Percentiles rank a stretch among this genome's conserved stretches.
Conservation (phyloP, 805 yeast genomes). For the Schwanniomyces vanrijiae region DNA sequence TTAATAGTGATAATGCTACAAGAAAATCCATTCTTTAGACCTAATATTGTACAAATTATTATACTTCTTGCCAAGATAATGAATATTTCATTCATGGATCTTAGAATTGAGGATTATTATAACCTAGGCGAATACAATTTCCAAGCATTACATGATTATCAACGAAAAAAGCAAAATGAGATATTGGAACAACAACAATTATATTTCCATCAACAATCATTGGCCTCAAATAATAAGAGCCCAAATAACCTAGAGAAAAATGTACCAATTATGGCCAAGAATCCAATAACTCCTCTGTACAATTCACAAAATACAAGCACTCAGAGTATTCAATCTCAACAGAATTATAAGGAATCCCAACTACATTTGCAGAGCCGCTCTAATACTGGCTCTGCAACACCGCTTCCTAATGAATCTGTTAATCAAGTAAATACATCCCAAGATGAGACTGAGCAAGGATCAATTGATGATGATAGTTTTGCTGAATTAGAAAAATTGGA, state of each 20-base stretch:
- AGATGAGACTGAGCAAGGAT: conserved; percentile 3
- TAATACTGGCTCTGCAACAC: background rate
- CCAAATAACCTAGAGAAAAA: conserved; percentile 7
- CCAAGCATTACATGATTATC: conserved; percentile 54
- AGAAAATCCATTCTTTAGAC: conserved; percentile 79
- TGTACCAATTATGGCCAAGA: conserved; percentile 2
- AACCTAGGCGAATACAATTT: conserved; percentile 56
- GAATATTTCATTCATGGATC: conserved; percentile 24
- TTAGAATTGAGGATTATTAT: conserved; percentile 44
- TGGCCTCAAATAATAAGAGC: conserved; percentile 3
- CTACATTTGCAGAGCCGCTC: background rate
- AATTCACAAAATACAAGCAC: conserved; percentile 7
- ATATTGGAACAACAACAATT: conserved; percentile 34
- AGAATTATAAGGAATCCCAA: conserved; percentile 9
- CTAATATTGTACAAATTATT: conserved; percentile 82
- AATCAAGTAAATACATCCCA: background rate
- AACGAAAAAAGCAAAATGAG: conserved; percentile 36
- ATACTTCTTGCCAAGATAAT: conserved; percentile 59
- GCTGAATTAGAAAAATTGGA: conserved; percentile 42
- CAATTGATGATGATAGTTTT: conserved; percentile 17
- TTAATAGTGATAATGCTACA: conserved; percentile 77
- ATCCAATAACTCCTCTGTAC: conserved; percentile 15
- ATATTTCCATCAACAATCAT: conserved; percentile 40
- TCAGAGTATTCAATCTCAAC: conserved; percentile 1
- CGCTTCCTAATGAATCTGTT: background rate